These are phyloP conservation scores for Pisolithus albus DNA, from an alignment of 768 basidiomycete genomes.

Conservation along the genomic window DNA sequence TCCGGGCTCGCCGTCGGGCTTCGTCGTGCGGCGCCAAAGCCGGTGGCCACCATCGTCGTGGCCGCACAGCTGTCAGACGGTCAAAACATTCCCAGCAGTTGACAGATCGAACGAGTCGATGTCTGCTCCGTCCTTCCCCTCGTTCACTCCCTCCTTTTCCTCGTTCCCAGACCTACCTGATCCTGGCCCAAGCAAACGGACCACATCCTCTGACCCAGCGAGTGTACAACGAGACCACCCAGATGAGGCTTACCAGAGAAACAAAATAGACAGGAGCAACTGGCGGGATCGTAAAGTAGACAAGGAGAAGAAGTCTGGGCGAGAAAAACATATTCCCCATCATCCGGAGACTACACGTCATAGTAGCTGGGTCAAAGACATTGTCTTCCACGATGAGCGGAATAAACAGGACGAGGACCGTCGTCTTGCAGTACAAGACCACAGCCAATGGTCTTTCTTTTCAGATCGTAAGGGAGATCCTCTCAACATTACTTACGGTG, in stretches of 20 bases:
- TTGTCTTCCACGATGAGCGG: conserved; percentile 24
- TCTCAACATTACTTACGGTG: conserved; percentile 62
- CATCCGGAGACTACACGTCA: conserved; percentile 20
- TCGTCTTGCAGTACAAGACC: conserved; percentile 15
- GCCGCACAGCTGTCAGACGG: neutral
- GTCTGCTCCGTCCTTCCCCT: conserved; percentile 54
- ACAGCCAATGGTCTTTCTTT: conserved; percentile 39
- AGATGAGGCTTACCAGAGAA: conserved; percentile 6
- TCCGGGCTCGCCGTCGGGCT: too few species aligned
- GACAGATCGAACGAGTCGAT: conserved; percentile 19
- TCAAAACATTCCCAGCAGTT: neutral
- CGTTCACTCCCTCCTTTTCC: conserved; percentile 58
- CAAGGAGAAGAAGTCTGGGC: conserved; percentile 26
- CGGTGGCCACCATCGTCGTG: too few species aligned
- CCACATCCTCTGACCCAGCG: conserved; percentile 10
- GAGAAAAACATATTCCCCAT: conserved; percentile 24
- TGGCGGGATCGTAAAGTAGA: conserved; percentile 18
- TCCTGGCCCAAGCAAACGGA: conserved; percentile 32
- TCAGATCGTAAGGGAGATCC: conserved; percentile 63
- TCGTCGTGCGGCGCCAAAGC: too few species aligned
- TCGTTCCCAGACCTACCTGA: conserved; percentile 61
- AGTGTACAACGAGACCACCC: conserved; percentile 10
- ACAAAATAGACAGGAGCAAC: conserved; percentile 14
- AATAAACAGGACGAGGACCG: conserved; percentile 31
- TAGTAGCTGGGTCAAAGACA: conserved; percentile 10